These are phyloP conservation scores for Laguncularia racemosa DNA, from an alignment of 345 rosid species.

Conservation along the genomic window DNA sequence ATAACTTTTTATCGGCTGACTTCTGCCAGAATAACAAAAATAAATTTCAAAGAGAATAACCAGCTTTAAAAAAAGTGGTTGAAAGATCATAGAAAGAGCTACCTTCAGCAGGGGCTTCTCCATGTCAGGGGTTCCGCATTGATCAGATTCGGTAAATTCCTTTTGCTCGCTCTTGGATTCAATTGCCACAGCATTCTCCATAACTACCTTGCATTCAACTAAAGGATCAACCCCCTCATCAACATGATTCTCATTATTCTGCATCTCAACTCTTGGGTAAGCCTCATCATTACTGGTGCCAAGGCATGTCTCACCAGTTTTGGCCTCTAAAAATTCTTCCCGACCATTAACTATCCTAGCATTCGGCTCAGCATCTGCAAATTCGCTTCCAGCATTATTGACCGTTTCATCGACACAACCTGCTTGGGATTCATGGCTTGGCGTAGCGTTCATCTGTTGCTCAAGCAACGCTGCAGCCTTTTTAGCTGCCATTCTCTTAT, in stretches of 20 bases:
- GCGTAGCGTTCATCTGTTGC: slow-evolving; percentile 17
- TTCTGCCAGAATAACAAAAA: background rate
- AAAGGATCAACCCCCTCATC: background rate
- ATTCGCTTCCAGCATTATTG: background rate
- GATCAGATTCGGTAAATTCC: slow-evolving; percentile 7
- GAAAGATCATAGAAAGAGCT: background rate
- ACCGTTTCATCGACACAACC: background rate
- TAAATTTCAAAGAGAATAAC: background rate
- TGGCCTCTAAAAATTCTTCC: too few relatives aligned
- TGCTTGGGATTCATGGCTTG: slow-evolving; percentile 3
- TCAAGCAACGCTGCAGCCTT: slow-evolving; percentile 24
- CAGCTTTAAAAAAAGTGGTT: background rate
- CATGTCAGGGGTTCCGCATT: slow-evolving; percentile 7
- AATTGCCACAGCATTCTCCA: background rate
- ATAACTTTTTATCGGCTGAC: slow-evolving; percentile 4
- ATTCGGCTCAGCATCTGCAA: background rate
- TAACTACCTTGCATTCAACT: background rate
- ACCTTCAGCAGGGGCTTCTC: slow-evolving; percentile 16
- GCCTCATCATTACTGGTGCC: too few relatives aligned
- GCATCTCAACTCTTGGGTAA: background rate
- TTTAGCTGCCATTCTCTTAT: slow-evolving; percentile 30
- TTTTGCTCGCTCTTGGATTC: background rate
- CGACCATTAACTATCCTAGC: background rate
- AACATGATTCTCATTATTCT: background rate
- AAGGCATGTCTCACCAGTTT: too few relatives aligned